phyloP scores from a whole-genome alignment of 495 filamentous ascomycete genomes.

The Letharia columbiana region DNA sequence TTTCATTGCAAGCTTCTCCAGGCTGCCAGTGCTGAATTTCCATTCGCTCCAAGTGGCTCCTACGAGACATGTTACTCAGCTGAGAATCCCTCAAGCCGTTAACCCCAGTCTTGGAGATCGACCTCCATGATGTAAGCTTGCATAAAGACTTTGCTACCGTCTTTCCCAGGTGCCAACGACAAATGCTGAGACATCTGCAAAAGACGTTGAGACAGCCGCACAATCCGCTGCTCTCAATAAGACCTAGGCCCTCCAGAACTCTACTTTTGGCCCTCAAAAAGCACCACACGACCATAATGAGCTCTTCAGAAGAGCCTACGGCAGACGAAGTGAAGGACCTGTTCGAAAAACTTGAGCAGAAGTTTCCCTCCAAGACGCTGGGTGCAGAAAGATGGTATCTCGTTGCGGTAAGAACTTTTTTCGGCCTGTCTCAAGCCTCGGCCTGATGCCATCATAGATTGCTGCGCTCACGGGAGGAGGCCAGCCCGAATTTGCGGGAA shows the following conservation, averaged over 20 bases:
- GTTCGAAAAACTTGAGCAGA: conserved; percentile 44
- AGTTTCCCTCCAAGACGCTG: conserved; percentile 40
- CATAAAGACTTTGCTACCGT: neutral
- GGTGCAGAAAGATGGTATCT: conserved; percentile 51
- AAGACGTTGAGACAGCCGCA: neutral
- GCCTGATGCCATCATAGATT: conserved; percentile 12
- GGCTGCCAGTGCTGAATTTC: neutral
- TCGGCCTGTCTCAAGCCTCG: neutral
- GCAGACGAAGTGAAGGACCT: conserved; percentile 30
- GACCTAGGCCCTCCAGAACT: neutral
- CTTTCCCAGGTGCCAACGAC: neutral
- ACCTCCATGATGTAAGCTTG: neutral
- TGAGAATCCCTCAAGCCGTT: neutral
- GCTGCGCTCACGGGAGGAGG: conserved; percentile 38
- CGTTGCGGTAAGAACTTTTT: conserved; percentile 32
- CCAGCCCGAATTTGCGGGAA: conserved; percentile 39
- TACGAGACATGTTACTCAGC: neutral
- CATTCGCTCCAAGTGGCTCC: neutral
- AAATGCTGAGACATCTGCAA: neutral
- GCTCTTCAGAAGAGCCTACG: conserved; percentile 25
- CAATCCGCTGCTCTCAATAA: neutral
- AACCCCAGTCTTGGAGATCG: neutral
- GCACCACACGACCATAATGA: conserved; percentile 12
- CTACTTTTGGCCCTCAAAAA: neutral
- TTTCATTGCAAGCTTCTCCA: neutral